Percentiles rank a stretch among this genome's conserved stretches.
These are phyloP conservation scores for Tephrocybe sp. DNA, from an alignment of 768 basidiomycete genomes.

Conservation along the genomic window DNA sequence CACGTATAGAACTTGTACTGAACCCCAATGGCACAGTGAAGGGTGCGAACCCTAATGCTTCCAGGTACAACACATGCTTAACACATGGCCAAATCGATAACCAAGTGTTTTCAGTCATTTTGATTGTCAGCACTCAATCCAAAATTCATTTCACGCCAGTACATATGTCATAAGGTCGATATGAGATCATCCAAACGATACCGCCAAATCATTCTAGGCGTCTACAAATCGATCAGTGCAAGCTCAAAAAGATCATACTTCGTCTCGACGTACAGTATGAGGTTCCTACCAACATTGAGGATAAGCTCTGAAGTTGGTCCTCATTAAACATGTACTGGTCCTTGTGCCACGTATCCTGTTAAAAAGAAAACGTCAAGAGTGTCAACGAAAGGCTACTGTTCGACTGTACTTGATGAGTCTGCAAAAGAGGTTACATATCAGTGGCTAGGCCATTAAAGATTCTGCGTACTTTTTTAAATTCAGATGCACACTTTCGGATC, in stretches of 20 bases:
- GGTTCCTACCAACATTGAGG: slow-evolving; percentile 86
- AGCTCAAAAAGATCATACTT: neutral
- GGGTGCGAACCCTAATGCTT: slow-evolving; percentile 8
- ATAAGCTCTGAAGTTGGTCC: slow-evolving; percentile 83
- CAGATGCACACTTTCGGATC: slow-evolving; percentile 80
- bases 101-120: neutral
- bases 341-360: slow-evolving; percentile 87
- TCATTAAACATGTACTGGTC: slow-evolving; percentile 86
- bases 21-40: slow-evolving; percentile 5
- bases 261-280: slow-evolving; percentile 66
- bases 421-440: slow-evolving; percentile 13
- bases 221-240: neutral
- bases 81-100: slow-evolving; percentile 23
- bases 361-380: slow-evolving; percentile 11
- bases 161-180: neutral
- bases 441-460: slow-evolving; percentile 10
- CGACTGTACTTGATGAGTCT: slow-evolving; percentile 61
- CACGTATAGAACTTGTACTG: neutral
- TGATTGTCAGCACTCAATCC: too few relatives aligned
- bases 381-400: slow-evolving; percentile 9
- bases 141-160: too few relatives aligned
- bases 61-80: slow-evolving; percentile 15
- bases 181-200: neutral
- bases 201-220: neutral
- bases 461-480: slow-evolving; percentile 71